phyloP scores from a whole-genome alignment of 306 rosid species.

The Quercus engelmannii region DNA sequence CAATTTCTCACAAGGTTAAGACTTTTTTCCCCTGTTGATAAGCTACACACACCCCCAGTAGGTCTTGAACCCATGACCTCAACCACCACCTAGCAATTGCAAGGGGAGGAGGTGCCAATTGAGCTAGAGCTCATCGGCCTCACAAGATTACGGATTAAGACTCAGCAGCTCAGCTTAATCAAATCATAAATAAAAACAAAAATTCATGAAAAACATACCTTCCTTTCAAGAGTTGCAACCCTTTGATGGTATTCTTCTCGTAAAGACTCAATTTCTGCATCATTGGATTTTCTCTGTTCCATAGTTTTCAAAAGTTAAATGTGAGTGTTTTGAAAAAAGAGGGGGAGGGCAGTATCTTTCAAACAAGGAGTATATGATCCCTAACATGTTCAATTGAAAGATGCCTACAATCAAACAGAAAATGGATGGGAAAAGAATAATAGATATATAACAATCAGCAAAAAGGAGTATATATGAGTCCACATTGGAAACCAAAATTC shows the following conservation, averaged over 20 bases:
- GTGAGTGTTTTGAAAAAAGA: conserved; percentile 18
- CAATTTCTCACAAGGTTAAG: neutral
- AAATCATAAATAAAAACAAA: conserved; percentile 9
- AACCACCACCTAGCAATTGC: too few species aligned
- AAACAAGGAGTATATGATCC: neutral
- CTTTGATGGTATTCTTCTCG: conserved; percentile 99
- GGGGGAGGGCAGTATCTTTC: neutral
- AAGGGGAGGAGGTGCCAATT: too few species aligned
- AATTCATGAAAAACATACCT: conserved; percentile 45
- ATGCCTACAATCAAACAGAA: neutral
- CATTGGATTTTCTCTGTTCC: conserved; percentile 89
- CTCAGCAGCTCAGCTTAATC: neutral
- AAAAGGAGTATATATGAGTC: neutral
- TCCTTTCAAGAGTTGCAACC: conserved; percentile 84
- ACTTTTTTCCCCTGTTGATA: too few species aligned
- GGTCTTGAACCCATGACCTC: too few species aligned
- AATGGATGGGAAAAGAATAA: neutral
- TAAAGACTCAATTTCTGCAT: conserved; percentile 88
- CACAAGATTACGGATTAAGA: neutral
- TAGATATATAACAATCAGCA: neutral
- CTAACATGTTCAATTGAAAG: neutral
- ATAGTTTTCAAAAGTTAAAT: conserved; percentile 37
- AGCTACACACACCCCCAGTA: too few species aligned
- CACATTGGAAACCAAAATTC: neutral
- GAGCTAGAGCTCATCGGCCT: too few species aligned